These are phyloP conservation scores for Euphorbia peplus DNA, from an alignment of 345 rosid species.

Conservation along the genomic window DNA sequence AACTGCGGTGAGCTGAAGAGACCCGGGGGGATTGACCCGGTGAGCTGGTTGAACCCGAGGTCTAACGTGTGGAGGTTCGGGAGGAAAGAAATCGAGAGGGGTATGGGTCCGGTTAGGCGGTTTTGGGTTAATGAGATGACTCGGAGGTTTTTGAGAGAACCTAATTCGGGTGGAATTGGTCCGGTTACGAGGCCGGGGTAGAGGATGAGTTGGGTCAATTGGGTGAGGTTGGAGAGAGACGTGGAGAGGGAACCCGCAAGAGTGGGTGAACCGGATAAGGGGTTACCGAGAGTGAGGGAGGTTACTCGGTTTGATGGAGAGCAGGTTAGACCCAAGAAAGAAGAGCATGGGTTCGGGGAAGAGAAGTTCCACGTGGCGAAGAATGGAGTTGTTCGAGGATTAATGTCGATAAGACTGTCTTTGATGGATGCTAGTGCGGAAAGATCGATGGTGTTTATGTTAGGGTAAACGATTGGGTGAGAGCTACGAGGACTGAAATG, in stretches of 20 bases:
- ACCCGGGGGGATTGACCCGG: slow-evolving; percentile 53
- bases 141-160: slow-evolving; percentile 49
- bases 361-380: too few species aligned
- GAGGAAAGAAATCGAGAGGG: slow-evolving; percentile 48
- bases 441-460: too few species aligned
- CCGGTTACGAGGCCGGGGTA: slow-evolving; percentile 81
- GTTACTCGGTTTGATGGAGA: slow-evolving; percentile 36
- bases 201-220: slow-evolving; percentile 66
- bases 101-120: slow-evolving; percentile 75
- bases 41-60: slow-evolving; percentile 66
- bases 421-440: too few species aligned
- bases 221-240: slow-evolving; percentile 52
- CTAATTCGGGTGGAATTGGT: slow-evolving; percentile 63
- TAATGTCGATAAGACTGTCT: too few species aligned
- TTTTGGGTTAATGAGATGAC: slow-evolving; percentile 70
- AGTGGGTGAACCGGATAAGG: slow-evolving; percentile 43
- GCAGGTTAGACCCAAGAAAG: slow-evolving; percentile 66
- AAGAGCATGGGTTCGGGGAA: slow-evolving; percentile 53
- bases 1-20: slow-evolving; percentile 20
- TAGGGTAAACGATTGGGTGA: too few species aligned
- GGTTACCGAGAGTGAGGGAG: slow-evolving; percentile 51
- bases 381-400: too few species aligned
- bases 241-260: slow-evolving; percentile 78
- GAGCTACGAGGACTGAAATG: too few species aligned
- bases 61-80: slow-evolving; percentile 66